Evolutionary conservation across 805 yeast genomes (phyloP).

Genomic region (Yamadazyma takamatsuzukensis): DNA sequence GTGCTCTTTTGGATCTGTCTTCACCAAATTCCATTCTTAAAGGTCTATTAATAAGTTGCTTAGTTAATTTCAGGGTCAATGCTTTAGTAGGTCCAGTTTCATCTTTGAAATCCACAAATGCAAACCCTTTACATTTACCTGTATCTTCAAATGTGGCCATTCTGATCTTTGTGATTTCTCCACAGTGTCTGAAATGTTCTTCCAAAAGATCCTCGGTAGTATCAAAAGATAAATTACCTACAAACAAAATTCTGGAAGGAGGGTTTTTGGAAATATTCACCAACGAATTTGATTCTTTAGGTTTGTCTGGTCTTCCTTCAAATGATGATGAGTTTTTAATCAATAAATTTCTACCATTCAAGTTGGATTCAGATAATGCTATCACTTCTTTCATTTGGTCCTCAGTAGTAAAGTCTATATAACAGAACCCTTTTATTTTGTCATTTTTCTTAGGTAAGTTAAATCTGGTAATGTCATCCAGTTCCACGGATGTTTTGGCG

Average conservation of each 20-base stretch:
- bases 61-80: conserved; percentile 64
- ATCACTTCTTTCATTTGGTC: conserved; percentile 62
- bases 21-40: conserved; percentile 91
- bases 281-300: conserved; percentile 23
- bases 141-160: conserved; percentile 98
- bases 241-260: conserved; percentile 84
- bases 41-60: conserved; percentile 66
- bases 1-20: conserved; percentile 78
- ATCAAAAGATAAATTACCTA: conserved; percentile 91
- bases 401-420: conserved; percentile 69
- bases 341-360: conserved; percentile 82
- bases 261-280: conserved; percentile 63
- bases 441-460: conserved; percentile 75
- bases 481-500: conserved; percentile 47
- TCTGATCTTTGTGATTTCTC: conserved; percentile 77
- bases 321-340: conserved; percentile 78
- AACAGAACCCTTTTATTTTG: conserved; percentile 83
- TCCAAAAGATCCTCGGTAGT: conserved; percentile 76
- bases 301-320: conserved; percentile 78
- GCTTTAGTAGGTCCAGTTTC: conserved; percentile 83
- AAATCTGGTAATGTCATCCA: conserved; percentile 67
- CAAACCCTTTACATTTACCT: conserved; percentile 96
- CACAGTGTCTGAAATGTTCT: conserved; percentile 87
- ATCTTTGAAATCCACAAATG: conserved; percentile 81
- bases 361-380: conserved; percentile 60